Conservation (phyloP, 441 rosid genomes). For the Eruca vesicaria region DNA sequence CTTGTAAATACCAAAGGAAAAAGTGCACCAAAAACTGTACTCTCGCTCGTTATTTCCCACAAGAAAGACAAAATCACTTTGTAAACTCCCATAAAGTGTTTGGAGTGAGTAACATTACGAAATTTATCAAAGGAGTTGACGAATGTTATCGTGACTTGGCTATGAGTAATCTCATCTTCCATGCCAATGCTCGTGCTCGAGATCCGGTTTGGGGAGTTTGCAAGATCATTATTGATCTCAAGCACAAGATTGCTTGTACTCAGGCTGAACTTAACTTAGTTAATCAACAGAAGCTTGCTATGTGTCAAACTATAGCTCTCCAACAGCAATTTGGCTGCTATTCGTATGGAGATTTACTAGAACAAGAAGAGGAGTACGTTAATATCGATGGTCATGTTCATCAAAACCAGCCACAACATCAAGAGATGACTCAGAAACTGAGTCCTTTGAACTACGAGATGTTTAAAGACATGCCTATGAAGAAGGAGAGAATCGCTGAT, state of each 20-base stretch:
- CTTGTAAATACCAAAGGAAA: constrained; percentile 39
- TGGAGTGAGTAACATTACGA: constrained; percentile 35
- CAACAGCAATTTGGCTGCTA: not conserved
- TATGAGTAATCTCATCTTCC: constrained; percentile 17
- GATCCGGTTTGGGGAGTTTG: constrained; percentile 36
- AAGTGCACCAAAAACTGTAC: constrained; percentile 31
- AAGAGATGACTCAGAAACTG: constrained; percentile 3
- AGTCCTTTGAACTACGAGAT: too few relatives aligned
- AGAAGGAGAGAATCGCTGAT: not conserved
- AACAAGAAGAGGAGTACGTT: constrained; percentile 6
- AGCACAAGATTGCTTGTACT: not conserved
- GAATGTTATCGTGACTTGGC: constrained; percentile 9
- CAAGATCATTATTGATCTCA: constrained; percentile 14
- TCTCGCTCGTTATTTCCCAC: constrained; percentile 33
- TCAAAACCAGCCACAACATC: not conserved
- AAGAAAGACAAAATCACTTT: not conserved
- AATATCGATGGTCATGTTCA: not conserved
- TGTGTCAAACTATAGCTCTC: constrained; percentile 4
- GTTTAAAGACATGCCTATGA: not conserved
- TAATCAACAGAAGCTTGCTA: not conserved
- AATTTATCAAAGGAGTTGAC: constrained; percentile 13
- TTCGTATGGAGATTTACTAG: not conserved
- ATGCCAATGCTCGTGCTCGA: constrained; percentile 30
- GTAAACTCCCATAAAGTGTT: constrained; percentile 27
- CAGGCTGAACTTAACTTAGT: constrained; percentile 9